Evolutionary conservation across 2,329 filamentous ascomycete species (phyloP).

Genomic region (Nemania serpens): DNA sequence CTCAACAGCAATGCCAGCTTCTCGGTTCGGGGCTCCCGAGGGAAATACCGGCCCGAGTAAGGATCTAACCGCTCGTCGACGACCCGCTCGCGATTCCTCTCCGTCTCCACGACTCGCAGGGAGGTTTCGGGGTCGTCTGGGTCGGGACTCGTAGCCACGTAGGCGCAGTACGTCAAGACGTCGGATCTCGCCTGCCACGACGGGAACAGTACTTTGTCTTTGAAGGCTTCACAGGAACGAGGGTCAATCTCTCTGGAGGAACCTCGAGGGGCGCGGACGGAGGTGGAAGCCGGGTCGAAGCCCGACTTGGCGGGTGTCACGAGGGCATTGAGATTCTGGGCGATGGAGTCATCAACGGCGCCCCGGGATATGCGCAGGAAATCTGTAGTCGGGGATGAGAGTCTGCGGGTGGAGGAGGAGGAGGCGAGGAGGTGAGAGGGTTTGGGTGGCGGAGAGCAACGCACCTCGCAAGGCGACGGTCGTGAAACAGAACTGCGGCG

Average conservation of each 20-base stretch:
- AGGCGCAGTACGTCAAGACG: conserved; percentile 85
- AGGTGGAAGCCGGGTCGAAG: conserved; percentile 82
- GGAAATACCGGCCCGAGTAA: conserved; percentile 84
- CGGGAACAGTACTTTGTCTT: conserved; percentile 78
- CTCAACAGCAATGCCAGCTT: conserved; percentile 73
- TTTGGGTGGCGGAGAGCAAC: conserved; percentile 28
- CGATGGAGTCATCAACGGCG: conserved; percentile 90
- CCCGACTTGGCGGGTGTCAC: conserved; percentile 71
- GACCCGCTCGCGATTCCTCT: conserved; percentile 70
- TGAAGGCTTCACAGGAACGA: conserved; percentile 71
- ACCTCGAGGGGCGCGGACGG: conserved; percentile 60
- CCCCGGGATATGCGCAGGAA: conserved; percentile 86
- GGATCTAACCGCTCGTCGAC: conserved; percentile 91
- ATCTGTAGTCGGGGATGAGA: conserved; percentile 57
- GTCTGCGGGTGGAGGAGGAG: conserved; percentile 23
- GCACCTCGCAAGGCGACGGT: conserved; percentile 70
- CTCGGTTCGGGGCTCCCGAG: conserved; percentile 79
- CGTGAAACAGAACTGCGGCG: conserved; percentile 79
- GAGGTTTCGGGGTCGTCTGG: conserved; percentile 81
- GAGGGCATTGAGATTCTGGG: conserved; percentile 89
- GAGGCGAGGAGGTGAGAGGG: conserved; percentile 22
- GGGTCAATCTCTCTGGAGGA: conserved; percentile 60
- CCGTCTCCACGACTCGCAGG: conserved; percentile 70
- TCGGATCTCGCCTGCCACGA: conserved; percentile 85
- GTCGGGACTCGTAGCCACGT: conserved; percentile 85